These are phyloP conservation scores for Collybia nuda DNA, from an alignment of 768 basidiomycete species.

Conservation along the genomic window DNA sequence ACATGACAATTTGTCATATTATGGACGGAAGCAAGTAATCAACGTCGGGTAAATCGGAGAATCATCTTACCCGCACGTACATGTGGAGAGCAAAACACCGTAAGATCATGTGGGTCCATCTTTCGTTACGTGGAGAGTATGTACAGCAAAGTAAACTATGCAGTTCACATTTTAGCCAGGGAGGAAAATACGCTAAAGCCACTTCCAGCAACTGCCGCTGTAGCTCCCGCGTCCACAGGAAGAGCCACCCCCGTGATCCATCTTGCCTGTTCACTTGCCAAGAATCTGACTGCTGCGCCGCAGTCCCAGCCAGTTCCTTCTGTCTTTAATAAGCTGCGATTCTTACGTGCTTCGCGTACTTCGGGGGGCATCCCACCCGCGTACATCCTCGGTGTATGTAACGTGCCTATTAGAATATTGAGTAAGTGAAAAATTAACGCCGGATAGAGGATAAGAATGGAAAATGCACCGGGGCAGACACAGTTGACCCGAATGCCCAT, in stretches of 20 bases:
- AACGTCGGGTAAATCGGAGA: too few species aligned
- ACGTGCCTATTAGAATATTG: slow-evolving; percentile 26
- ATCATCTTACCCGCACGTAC: too few species aligned
- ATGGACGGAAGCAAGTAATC: too few species aligned
- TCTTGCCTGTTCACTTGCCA: slow-evolving; percentile 40
- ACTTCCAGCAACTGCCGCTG: slow-evolving; percentile 21
- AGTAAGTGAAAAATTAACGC: slow-evolving; percentile 1
- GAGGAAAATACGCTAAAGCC: too few species aligned
- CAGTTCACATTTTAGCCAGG: too few species aligned
- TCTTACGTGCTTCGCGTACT: slow-evolving; percentile 33
- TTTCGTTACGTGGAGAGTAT: background rate
- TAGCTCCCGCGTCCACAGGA: slow-evolving; percentile 41
- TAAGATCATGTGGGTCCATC: too few species aligned
- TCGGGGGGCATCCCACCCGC: slow-evolving; percentile 31
- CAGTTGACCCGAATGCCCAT: slow-evolving; percentile 40
- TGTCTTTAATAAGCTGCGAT: slow-evolving; percentile 35
- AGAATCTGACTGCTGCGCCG: slow-evolving; percentile 36
- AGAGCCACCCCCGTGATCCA: slow-evolving; percentile 42
- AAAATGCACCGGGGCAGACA: slow-evolving; percentile 36
- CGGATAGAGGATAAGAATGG: background rate
- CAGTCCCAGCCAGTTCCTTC: slow-evolving; percentile 46
- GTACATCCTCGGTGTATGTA: slow-evolving; percentile 42
- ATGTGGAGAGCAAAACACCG: too few species aligned
- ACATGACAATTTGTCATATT: too few species aligned
- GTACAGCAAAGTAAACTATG: too few species aligned